Evolutionary conservation across 2,329 filamentous ascomycete genomes (phyloP).

Genomic region (Ascochyta rabiei): DNA sequence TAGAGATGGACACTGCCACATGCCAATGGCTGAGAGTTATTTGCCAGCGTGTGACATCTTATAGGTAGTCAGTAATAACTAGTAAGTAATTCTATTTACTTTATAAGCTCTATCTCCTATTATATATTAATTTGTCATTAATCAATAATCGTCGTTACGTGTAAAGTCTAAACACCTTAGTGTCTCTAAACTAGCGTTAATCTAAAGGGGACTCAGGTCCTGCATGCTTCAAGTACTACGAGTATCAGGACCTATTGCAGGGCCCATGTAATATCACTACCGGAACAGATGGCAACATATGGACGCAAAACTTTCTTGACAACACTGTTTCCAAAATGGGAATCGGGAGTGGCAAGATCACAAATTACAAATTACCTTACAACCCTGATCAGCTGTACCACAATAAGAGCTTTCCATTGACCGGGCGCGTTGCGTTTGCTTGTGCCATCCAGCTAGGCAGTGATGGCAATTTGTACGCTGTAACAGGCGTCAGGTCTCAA

Average conservation of each 20-base stretch:
- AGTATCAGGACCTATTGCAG: slow-evolving; percentile 8
- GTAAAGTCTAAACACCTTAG: no score
- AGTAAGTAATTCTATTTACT: no score
- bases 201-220: slow-evolving; percentile 15
- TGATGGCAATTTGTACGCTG: slow-evolving; percentile 16
- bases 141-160: no score
- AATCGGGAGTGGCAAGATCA: slow-evolving; percentile 9
- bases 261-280: slow-evolving; percentile 17
- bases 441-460: slow-evolving; percentile 14
- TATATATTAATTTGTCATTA: no score
- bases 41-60: no score
- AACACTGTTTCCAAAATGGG: slow-evolving; percentile 17
- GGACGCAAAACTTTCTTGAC: slow-evolving; percentile 17
- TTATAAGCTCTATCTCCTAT: no score
- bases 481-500: slow-evolving; percentile 15
- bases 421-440: slow-evolving; percentile 11
- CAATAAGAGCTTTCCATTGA: slow-evolving; percentile 10
- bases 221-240: slow-evolving; percentile 11
- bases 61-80: no score
- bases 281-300: slow-evolving; percentile 15
- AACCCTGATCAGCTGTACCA: slow-evolving; percentile 12
- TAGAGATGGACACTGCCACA: no score
- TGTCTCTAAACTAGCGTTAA: no score
- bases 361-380: slow-evolving; percentile 15
- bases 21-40: no score